Conservation (phyloP, 1,139 yeast genomes). For the Taphrina pruni region DNA sequence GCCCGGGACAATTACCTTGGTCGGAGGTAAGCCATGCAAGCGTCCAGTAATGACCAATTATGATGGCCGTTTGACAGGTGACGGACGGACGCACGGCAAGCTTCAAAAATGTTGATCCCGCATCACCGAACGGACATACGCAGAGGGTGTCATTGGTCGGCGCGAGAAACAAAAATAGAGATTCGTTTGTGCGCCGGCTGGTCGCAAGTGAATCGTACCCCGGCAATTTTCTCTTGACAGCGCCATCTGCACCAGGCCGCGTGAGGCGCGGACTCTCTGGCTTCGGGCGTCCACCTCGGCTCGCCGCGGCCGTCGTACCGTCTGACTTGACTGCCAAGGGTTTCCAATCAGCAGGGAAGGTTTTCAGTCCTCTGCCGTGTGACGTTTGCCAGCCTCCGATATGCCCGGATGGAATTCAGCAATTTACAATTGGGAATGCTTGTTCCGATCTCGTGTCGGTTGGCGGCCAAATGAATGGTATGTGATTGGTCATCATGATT, state of each 20-base stretch:
- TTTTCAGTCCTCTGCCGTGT: neutral
- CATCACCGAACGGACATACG: neutral
- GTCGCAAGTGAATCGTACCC: neutral
- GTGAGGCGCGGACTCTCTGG: neutral
- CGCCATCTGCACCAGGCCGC: neutral
- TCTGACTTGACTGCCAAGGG: neutral
- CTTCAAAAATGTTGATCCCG: neutral
- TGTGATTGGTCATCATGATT: no score
- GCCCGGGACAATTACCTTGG: neutral
- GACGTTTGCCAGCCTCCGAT: neutral
- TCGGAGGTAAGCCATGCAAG: neutral
- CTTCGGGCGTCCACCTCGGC: neutral
- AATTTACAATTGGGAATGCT: neutral
- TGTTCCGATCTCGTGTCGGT: no score
- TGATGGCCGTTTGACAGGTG: neutral
- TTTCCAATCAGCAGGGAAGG: neutral
- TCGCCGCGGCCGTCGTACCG: neutral
- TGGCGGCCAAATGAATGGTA: no score
- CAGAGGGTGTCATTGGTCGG: neutral
- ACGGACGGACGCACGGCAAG: neutral
- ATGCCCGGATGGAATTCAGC: neutral
- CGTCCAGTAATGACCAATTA: neutral
- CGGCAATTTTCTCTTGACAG: neutral
- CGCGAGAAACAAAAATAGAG: neutral
- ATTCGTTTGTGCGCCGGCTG: neutral